phyloP scores from a whole-genome alignment of 345 rosid species.

The Zanthoxylum bungeanum region DNA sequence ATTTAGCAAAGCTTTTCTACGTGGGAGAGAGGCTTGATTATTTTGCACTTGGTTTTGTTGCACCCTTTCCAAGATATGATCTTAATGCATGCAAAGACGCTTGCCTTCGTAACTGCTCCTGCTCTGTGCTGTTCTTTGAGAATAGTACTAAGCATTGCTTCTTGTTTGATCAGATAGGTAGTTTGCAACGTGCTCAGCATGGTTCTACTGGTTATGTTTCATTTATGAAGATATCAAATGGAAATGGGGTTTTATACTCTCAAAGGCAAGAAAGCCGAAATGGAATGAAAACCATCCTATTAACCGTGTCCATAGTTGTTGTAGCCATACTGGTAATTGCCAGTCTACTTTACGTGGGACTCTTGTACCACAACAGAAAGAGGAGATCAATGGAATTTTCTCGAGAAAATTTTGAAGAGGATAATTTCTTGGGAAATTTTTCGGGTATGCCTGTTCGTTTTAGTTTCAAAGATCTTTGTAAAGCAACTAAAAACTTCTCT shows the following conservation, averaged over 20 bases:
- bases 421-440: slow-evolving; percentile 31
- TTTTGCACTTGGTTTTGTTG: slow-evolving; percentile 43
- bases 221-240: slow-evolving; percentile 33
- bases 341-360: slow-evolving; percentile 37
- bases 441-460: slow-evolving; percentile 37
- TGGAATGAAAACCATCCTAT: background rate
- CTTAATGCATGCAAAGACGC: slow-evolving; percentile 42
- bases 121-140: slow-evolving; percentile 46
- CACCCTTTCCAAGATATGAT: slow-evolving; percentile 27
- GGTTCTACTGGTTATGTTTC: slow-evolving; percentile 34
- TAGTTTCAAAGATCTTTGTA: slow-evolving; percentile 36
- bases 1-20: slow-evolving; percentile 19
- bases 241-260: background rate
- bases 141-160: slow-evolving; percentile 38
- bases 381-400: slow-evolving; percentile 18
- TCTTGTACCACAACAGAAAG: slow-evolving; percentile 23
- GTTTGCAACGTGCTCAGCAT: slow-evolving; percentile 30
- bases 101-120: slow-evolving; percentile 47
- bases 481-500: slow-evolving; percentile 42
- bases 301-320: slow-evolving; percentile 21
- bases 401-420: slow-evolving; percentile 28
- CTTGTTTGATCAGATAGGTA: slow-evolving; percentile 47
- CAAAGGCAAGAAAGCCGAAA: slow-evolving; percentile 1
- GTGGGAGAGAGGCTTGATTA: slow-evolving; percentile 49
- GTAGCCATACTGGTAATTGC: slow-evolving; percentile 29